Conservation (phyloP, 1,139 yeast species). For the Kurtzmaniella natalensis region DNA sequence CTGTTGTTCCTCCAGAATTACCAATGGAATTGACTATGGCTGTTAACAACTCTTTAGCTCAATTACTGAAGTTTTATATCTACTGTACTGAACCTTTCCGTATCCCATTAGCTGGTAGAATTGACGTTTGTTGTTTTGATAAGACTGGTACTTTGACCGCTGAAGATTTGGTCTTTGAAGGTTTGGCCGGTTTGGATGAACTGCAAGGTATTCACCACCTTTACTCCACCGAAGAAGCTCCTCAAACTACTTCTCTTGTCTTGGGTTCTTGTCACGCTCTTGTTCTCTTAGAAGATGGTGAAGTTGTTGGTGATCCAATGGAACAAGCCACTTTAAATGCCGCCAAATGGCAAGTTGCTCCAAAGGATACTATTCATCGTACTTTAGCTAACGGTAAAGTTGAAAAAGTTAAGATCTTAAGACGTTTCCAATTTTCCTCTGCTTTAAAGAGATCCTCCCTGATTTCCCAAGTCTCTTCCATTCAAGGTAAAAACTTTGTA, state of each 20-base stretch:
- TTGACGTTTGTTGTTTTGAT: slow-evolving; percentile 97
- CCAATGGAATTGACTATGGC: slow-evolving; percentile 99
- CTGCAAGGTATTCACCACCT: slow-evolving; percentile 50
- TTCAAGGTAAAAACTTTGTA: slow-evolving; percentile 57
- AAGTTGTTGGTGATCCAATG: slow-evolving; percentile 98
- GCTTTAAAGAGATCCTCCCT: slow-evolving; percentile 94
- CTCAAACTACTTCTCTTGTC: slow-evolving; percentile 64
- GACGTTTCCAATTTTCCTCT: slow-evolving; percentile 96
- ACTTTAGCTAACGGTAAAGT: slow-evolving; percentile 28
- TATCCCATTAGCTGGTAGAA: slow-evolving; percentile 96
- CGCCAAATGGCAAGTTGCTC: slow-evolving; percentile 79
- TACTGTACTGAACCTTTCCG: slow-evolving; percentile 99
- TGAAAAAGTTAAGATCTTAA: slow-evolving; percentile 66
- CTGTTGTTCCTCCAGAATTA: slow-evolving; percentile 98
- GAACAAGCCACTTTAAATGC: slow-evolving; percentile 93
- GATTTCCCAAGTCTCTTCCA: slow-evolving; percentile 54
- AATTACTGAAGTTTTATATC: slow-evolving; percentile 80
- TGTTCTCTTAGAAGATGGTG: slow-evolving; percentile 92
- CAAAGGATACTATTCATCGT: slow-evolving; percentile 62
- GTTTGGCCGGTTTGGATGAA: slow-evolving; percentile 77
- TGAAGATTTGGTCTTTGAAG: slow-evolving; percentile 94
- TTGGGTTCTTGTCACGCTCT: slow-evolving; percentile 96
- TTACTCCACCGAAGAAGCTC: slow-evolving; percentile 52
- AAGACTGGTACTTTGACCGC: slow-evolving; percentile 98
- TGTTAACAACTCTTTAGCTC: slow-evolving; percentile 85